Conservation (phyloP, 306 rosid genomes). For the Psophocarpus tetragonolobus region DNA sequence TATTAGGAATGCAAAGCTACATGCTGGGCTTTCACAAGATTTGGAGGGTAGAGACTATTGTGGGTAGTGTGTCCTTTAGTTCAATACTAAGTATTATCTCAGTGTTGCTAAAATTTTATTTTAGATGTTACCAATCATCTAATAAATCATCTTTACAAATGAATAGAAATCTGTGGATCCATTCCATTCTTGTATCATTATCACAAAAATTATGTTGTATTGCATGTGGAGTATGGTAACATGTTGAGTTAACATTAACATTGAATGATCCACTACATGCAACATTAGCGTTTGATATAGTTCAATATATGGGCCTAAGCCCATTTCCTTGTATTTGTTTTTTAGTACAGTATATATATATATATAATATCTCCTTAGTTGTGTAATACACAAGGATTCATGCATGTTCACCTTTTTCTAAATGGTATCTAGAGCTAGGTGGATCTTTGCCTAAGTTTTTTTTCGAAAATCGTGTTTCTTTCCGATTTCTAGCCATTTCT, state of each 20-base stretch:
- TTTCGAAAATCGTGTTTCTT: too few species aligned
- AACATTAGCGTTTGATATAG: too few species aligned
- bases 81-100: background rate
- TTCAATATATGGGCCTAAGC: too few species aligned
- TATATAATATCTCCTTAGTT: too few species aligned
- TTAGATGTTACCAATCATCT: background rate
- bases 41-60: background rate
- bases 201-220: background rate
- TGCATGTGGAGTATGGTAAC: background rate
- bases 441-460: too few species aligned
- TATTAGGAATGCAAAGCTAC: slow-evolving; percentile 11
- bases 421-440: too few species aligned
- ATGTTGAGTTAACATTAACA: background rate
- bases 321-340: too few species aligned
- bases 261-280: background rate
- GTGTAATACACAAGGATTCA: too few species aligned
- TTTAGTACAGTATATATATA: too few species aligned
- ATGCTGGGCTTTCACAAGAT: background rate
- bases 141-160: background rate
- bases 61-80: background rate
- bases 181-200: background rate
- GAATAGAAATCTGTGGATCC: background rate
- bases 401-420: too few species aligned
- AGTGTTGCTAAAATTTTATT: background rate
- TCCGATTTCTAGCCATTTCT: too few species aligned